phyloP scores from a whole-genome alignment of 352 stramenopile genomes.

The Phytophthora pseudosyringae region DNA sequence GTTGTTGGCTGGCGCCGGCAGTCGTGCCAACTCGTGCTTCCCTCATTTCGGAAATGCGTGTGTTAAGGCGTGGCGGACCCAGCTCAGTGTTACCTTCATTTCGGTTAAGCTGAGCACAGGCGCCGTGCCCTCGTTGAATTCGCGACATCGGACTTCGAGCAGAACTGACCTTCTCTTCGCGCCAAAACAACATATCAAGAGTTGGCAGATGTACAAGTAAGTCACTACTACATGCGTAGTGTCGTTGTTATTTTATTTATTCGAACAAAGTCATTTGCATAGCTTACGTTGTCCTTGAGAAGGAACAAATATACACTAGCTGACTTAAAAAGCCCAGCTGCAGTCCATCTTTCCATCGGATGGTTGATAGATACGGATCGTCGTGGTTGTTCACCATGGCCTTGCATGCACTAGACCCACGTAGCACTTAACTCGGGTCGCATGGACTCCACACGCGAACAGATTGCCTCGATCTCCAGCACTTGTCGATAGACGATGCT shows the following conservation, averaged over 20 bases:
- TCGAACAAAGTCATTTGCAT: constrained; percentile 28
- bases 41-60: constrained; percentile 37
- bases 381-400: neutral
- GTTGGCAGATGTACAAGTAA: neutral
- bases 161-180: neutral
- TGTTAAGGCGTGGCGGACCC: neutral
- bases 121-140: neutral
- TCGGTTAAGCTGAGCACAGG: constrained; percentile 16
- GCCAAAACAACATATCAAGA: neutral
- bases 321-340: constrained; percentile 20
- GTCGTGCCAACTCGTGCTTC: constrained; percentile 15
- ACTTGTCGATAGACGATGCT: constrained; percentile 81
- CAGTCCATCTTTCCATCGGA: constrained; percentile 35
- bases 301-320: constrained; percentile 35
- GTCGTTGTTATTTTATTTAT: constrained; percentile 31
- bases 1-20: neutral
- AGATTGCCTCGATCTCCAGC: constrained; percentile 64
- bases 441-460: constrained; percentile 51
- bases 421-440: constrained; percentile 19
- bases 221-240: constrained; percentile 7
- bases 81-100: constrained; percentile 33
- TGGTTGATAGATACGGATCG: constrained; percentile 35
- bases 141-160: neutral
- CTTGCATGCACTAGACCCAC: constrained; percentile 32
- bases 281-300: constrained; percentile 18